Evolutionary conservation across 345 rosid genomes (phyloP), one percentile per base, ranked within the genome.

Genomic region (Mangifera indica): DNA sequence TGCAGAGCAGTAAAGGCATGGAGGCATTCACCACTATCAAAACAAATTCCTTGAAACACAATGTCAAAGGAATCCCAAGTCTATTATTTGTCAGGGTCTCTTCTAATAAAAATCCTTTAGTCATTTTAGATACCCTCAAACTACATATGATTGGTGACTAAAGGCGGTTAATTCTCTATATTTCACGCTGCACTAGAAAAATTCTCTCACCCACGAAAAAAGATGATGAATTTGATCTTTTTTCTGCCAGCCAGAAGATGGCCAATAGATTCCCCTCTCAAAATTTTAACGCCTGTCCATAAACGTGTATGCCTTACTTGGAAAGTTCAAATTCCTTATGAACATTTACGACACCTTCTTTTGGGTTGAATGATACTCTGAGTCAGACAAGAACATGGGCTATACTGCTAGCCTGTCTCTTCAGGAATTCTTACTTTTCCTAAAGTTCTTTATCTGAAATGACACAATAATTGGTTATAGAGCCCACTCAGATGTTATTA

Each of bases 211-310:
- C 60, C 52, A 32, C 26, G 34, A 67, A 42, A 52, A 51, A 26
- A 7, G n/a, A 65, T 7, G 7, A 37, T 1, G 42, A 37, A 8
- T 37, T 6, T 37, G 42, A 6, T 37, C 42, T 54, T 68, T 48
- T 57, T 64, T 9, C 76, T 78, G 76, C 72, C 85, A 44, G 74
- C 74, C 74, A 73, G 78, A 72, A 60, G 26, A 72, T 60, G 59
- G 63, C 53, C 74, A 72, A 25, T 59, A 76, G 76, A 70, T 76
- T 78, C 78, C 74, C 22, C 17, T 52, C 32, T 71, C 49, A 60
- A 74, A 67, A 21, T 69, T 73, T 58, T 71, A 67, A 71, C 9
- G 72, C 62, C 53, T 66, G 54, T 37, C 53, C 46, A 5, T 22
- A 14, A 57, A 67, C 29, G 21, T 46, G 13, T 7, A 22, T 65